Base-by-base conservation (phyloP, 352 stramenopile genomes). In the Globisporangium spiculum region DNA sequence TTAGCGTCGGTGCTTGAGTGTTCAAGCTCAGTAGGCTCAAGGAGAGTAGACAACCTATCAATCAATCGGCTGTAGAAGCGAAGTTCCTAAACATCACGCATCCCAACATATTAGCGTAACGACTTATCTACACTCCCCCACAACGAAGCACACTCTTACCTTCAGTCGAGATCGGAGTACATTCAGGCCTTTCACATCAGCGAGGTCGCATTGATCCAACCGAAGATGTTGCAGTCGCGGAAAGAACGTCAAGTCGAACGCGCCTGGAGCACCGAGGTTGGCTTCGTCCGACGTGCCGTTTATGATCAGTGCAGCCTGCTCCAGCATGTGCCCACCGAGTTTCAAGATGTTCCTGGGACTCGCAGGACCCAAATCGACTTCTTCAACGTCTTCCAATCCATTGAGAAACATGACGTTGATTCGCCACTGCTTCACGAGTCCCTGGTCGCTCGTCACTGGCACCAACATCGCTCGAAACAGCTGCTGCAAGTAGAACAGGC, bases 231-330 rank as follows among this genome's bases (percentile, higher is more conserved):
- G 69, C 18, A 74, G 12, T 6, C 58, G 54, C 18, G 69, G 69
- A 27, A 74, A 74, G 53, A 68, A 36, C n/a, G 57, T 50, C n/a
- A 74, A n/a, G 48, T 74, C 69, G 65, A 70, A 71, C 16, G 60
- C 34, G 6, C 38, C 26, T 2, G 69, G 69, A 20, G 53, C 57
- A 8, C 38, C 16, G 7, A 74, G 22, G 41, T 61, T 65, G 26
- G 50, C 24, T 36, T 66, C 48, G 30, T 46, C 41, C 5, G 58
- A 20, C 12, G 53, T 50, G 18, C 65, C 22, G 18, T 48, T 57
- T 30, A 71, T 46, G 38, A 65, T 22, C 24, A 74, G 58, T 27
- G 58, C 56, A 9, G 48, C 67, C 36, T 63, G 65, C 20, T 74
- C 64, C 2, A 74, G 69, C 64, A 74, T 48, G 41, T 70, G 44